Evolutionary conservation across 75 land plant genomes (phyloP).

Genomic region (Pinus taeda): DNA sequence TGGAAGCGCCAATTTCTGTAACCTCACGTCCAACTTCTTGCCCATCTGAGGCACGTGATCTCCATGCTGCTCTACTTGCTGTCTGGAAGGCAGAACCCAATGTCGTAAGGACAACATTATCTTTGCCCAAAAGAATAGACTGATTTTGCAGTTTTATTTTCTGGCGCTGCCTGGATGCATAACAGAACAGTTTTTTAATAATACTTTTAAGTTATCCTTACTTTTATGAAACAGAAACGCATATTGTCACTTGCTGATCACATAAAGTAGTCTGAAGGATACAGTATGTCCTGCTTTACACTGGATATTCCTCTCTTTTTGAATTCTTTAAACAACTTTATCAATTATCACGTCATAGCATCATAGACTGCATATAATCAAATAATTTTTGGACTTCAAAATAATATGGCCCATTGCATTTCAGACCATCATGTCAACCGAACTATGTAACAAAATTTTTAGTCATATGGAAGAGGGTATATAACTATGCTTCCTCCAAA

Average conservation of each 20-base stretch:
- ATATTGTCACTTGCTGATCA: neutral
- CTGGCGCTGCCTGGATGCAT: conserved; percentile 3
- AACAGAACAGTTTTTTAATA: conserved; percentile 1
- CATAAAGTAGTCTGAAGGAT: neutral
- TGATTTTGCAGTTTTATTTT: neutral
- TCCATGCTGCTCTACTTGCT: conserved; percentile 10
- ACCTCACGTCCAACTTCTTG: neutral
- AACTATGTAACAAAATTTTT: too few relatives aligned
- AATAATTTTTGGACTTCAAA: neutral
- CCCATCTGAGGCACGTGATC: neutral
- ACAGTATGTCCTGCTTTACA: neutral
- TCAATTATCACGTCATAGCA: neutral
- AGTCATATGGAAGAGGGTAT: too few relatives aligned
- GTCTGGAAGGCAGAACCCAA: conserved; percentile 14
- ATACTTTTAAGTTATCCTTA: neutral
- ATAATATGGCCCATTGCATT: neutral
- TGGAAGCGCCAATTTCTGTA: neutral
- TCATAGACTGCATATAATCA: neutral
- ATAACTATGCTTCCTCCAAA: too few relatives aligned
- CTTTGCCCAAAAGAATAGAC: neutral
- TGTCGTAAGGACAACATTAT: conserved; percentile 7
- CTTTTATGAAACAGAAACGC: neutral
- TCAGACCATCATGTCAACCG: neutral
- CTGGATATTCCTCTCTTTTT: neutral
- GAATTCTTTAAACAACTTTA: neutral